A percentile compares a stretch with the other conserved stretches of the same genome.
These are phyloP conservation scores for Eudorina sp. DNA, from an alignment of 139 green algal species.

Conservation along the genomic window DNA sequence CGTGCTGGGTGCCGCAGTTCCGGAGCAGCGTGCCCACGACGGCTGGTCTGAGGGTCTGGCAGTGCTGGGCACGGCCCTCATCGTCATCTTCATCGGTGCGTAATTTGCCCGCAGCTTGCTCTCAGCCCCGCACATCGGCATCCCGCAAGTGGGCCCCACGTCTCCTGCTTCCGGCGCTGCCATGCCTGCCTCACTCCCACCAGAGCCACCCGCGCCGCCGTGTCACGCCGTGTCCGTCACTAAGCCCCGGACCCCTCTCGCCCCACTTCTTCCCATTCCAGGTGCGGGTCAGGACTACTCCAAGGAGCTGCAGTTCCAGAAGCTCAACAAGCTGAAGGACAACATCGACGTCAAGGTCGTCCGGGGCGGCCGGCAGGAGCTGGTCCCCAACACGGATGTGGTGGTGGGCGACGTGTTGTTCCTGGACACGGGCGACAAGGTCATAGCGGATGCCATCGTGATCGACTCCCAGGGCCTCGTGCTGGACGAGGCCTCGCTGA, in stretches of 20 bases:
- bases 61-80: constrained; percentile 92
- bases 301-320: constrained; percentile 94
- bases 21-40: constrained; percentile 80
- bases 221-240: no score
- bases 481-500: constrained; percentile 94
- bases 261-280: neutral
- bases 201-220: no score
- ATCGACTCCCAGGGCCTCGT: constrained; percentile 45
- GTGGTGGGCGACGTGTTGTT: constrained; percentile 93
- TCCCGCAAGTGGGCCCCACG: no score
- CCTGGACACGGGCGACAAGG: constrained; percentile 90
- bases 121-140: no score
- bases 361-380: constrained; percentile 67
- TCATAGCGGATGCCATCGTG: constrained; percentile 38
- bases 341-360: constrained; percentile 87
- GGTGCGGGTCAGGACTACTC: constrained; percentile 93
- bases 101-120: no score
- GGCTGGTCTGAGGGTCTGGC: constrained; percentile 94
- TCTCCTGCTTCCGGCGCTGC: no score
- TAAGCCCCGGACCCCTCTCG: no score
- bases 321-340: constrained; percentile 92
- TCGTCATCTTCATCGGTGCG: constrained; percentile 89
- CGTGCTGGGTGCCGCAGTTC: constrained; percentile 82
- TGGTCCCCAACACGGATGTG: constrained; percentile 38
- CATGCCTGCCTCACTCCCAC: no score